Conservation (phyloP, 2,329 filamentous ascomycete species). For the Calycina marina region DNA sequence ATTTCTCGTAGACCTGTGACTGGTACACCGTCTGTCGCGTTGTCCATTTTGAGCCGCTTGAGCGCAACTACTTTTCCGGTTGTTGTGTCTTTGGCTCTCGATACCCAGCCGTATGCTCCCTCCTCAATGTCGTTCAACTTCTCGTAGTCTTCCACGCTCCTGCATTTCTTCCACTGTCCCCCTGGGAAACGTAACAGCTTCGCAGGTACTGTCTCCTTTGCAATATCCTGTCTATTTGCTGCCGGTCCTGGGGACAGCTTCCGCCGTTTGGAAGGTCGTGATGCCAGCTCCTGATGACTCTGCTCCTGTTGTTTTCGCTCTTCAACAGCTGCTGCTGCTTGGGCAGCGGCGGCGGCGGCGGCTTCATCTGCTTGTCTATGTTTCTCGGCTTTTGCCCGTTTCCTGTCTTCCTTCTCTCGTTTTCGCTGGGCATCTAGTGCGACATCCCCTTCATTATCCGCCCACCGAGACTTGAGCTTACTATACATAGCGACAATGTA, state of each 20-base stretch:
- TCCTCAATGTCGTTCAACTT: conserved; percentile 95
- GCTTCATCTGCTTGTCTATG: conserved; percentile 49
- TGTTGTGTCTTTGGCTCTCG: conserved; percentile 58
- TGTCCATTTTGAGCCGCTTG: conserved; percentile 86
- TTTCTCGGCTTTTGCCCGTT: conserved; percentile 69
- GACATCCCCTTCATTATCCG: conserved; percentile 67
- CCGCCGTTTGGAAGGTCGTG: conserved; percentile 48
- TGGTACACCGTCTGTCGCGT: conserved; percentile 58
- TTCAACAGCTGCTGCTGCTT: conserved; percentile 24
- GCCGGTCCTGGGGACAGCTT: conserved; percentile 27
- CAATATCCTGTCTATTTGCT: conserved; percentile 15
- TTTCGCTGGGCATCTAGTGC: conserved; percentile 58
- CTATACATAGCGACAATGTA: conserved; percentile 13
- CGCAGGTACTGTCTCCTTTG: conserved; percentile 25
- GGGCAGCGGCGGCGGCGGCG: conserved; percentile 18
- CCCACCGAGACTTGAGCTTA: conserved; percentile 59
- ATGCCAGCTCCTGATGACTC: conserved; percentile 23
- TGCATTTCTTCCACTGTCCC: conserved; percentile 52
- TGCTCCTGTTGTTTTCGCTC: conserved; percentile 21
- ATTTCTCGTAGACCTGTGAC: conserved; percentile 92
- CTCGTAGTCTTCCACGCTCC: conserved; percentile 78
- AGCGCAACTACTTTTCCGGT: conserved; percentile 77
- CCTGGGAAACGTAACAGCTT: conserved; percentile 59
- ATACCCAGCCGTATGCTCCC: conserved; percentile 90
- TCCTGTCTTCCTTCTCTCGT: conserved; percentile 80